Conservation (phyloP, 176 grass and related monocot genomes). For the Oryza australiensis region DNA sequence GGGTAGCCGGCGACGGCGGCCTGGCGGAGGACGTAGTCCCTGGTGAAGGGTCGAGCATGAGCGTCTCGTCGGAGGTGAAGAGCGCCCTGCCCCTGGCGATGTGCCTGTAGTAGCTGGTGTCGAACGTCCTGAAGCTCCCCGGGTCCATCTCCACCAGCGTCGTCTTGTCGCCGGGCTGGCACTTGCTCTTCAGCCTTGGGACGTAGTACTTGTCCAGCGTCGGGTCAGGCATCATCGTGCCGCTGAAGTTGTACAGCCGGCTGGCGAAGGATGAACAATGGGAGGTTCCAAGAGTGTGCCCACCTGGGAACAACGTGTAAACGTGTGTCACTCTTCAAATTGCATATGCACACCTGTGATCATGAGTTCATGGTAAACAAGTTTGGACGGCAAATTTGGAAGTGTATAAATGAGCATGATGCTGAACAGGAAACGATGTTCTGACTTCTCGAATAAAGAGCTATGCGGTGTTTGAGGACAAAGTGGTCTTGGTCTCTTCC, state of each 20-base stretch:
- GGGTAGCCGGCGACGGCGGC: slow-evolving; percentile 23
- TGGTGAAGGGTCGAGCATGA: slow-evolving; percentile 50
- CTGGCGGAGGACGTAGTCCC: slow-evolving; percentile 54
- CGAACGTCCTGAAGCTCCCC: slow-evolving; percentile 78
- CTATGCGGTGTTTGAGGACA: neutral
- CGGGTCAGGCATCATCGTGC: slow-evolving; percentile 47
- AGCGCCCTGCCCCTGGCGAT: slow-evolving; percentile 57
- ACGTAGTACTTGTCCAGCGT: slow-evolving; percentile 54
- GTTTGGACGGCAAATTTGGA: neutral
- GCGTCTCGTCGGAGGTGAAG: slow-evolving; percentile 73
- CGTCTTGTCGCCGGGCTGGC: slow-evolving; percentile 42
- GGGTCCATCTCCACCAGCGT: slow-evolving; percentile 87
- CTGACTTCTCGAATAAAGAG: neutral
- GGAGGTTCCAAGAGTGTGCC: slow-evolving; percentile 70
- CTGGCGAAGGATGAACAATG: slow-evolving; percentile 70
- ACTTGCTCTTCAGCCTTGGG: slow-evolving; percentile 52
- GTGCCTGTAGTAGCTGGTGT: slow-evolving; percentile 67
- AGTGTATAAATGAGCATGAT: neutral
- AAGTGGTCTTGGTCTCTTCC: neutral
- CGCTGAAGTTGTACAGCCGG: slow-evolving; percentile 66
- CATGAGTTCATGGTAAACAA: neutral
- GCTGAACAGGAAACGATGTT: neutral
- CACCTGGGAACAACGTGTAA: slow-evolving; percentile 42
- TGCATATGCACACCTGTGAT: neutral
- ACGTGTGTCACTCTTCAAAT: too few relatives aligned